These are phyloP conservation scores for Suillus spraguei DNA, from an alignment of 768 basidiomycete genomes.

Conservation along the genomic window DNA sequence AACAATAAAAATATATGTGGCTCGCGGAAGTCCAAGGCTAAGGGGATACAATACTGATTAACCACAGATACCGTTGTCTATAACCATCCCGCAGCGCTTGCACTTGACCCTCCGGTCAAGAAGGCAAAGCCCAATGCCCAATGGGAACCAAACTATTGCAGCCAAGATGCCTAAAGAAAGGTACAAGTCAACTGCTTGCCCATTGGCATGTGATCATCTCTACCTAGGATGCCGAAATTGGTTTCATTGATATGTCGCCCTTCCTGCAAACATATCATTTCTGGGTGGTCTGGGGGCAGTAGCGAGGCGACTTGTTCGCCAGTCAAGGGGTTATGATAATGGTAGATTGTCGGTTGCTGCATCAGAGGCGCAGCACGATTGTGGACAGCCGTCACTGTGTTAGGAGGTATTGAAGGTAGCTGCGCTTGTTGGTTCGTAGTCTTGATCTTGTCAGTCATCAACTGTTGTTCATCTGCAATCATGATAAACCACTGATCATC, in stretches of 20 bases:
- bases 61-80: constrained; percentile 42
- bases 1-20: neutral
- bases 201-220: constrained; percentile 18
- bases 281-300: constrained; percentile 76
- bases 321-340: constrained; percentile 67
- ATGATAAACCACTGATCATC: constrained; percentile 1
- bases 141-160: constrained; percentile 84
- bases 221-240: constrained; percentile 72
- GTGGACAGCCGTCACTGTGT: constrained; percentile 23
- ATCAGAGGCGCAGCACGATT: constrained; percentile 30
- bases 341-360: constrained; percentile 57
- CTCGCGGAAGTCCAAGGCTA: neutral
- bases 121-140: constrained; percentile 77
- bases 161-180: constrained; percentile 64
- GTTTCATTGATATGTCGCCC: constrained; percentile 68
- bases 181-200: constrained; percentile 2
- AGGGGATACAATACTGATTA: constrained; percentile 10
- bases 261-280: constrained; percentile 83
- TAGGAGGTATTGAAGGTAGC: constrained; percentile 15
- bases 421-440: constrained; percentile 16
- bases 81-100: constrained; percentile 43
- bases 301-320: constrained; percentile 60
- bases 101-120: constrained; percentile 75
- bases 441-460: constrained; percentile 20
- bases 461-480: constrained; percentile 14